Conservation (phyloP, 768 basidiomycete species). For the Amanita pseudoporphyria region DNA sequence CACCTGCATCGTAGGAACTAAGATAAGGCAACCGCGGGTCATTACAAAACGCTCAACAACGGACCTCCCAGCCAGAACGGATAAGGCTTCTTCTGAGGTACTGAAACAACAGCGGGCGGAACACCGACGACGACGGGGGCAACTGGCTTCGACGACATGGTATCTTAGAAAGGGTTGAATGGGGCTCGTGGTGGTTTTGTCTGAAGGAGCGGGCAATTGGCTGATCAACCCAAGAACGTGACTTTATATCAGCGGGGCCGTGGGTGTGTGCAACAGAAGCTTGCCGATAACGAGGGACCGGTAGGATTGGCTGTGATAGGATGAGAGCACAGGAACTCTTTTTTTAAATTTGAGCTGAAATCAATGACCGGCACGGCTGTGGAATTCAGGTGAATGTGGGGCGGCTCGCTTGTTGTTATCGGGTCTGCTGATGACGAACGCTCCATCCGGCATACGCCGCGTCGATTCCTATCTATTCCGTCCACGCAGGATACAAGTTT, state of each 20-base stretch:
- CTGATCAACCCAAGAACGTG: background rate
- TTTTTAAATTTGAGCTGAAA: no score
- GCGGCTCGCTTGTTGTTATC: no score
- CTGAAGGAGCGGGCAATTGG: background rate
- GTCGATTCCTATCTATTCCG: no score
- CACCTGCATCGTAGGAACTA: conserved; percentile 25
- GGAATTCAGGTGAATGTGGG: no score
- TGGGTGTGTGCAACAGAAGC: background rate
- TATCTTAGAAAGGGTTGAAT: background rate
- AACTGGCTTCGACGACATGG: conserved; percentile 7
- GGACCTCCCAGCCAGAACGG: conserved; percentile 81
- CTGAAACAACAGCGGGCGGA: conserved; percentile 1
- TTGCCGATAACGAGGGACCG: no score
- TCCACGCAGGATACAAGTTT: no score
- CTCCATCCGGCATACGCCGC: no score
- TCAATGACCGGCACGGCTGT: no score
- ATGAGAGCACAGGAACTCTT: no score
- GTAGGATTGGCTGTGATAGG: no score
- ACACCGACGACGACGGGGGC: conserved; percentile 7
- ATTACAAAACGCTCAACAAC: conserved; percentile 11
- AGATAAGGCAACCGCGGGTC: background rate
- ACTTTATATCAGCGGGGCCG: background rate
- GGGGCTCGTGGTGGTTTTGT: background rate
- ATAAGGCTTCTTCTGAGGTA: conserved; percentile 57
- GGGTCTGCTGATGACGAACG: no score